Evolutionary conservation across 768 basidiomycete species (phyloP).

Genomic region (Strobilomyces dryophilus): DNA sequence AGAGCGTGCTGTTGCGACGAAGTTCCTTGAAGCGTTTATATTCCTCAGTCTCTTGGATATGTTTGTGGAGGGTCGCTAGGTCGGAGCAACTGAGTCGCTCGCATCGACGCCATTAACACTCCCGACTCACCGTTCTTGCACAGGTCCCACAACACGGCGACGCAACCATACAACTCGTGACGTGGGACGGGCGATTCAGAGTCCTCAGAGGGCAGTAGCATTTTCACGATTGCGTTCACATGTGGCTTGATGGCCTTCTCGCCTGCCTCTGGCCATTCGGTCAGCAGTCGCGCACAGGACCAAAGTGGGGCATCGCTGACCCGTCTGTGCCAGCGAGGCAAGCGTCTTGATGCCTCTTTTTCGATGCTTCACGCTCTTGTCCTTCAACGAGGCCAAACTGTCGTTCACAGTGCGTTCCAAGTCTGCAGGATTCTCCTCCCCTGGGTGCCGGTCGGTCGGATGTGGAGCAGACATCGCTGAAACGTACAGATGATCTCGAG

Average conservation of each 20-base stretch:
- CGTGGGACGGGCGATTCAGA: neutral
- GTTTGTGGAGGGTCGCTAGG: neutral
- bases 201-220: neutral
- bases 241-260: neutral
- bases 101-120: neutral
- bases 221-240: neutral
- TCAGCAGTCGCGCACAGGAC: neutral
- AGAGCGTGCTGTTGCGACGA: neutral
- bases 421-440: no score
- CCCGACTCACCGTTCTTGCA: neutral
- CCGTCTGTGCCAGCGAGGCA: neutral
- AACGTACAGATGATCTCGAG: constrained; percentile 1
- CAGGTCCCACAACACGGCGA: neutral
- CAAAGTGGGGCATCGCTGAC: neutral
- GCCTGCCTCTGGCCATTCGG: neutral
- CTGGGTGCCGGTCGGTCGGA: neutral
- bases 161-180: neutral
- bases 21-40: neutral
- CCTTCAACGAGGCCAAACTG: neutral
- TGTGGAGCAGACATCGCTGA: neutral
- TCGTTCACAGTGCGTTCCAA: neutral
- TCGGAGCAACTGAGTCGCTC: neutral
- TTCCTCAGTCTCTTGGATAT: neutral
- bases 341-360: neutral
- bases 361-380: neutral